These are phyloP conservation scores for Bryoglossum gracile DNA, from an alignment of 495 filamentous ascomycete genomes.

Conservation along the genomic window DNA sequence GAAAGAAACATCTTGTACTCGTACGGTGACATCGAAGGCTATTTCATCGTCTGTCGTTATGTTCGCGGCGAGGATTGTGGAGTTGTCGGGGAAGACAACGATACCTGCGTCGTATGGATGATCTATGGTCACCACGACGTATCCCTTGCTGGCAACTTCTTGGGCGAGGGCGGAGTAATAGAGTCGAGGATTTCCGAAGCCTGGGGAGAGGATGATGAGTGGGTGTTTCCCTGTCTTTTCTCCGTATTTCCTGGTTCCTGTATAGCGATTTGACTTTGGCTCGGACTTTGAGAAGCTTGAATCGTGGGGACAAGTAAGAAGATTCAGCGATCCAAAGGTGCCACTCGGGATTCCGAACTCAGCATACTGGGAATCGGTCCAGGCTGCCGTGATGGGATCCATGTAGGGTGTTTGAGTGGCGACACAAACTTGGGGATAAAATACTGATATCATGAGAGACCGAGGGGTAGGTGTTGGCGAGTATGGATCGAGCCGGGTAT, in stretches of 20 bases:
- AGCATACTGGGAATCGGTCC: constrained; percentile 1
- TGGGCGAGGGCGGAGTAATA: constrained; percentile 39
- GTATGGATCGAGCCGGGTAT: constrained; percentile 26
- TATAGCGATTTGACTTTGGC: no score
- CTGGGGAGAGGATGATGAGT: constrained; percentile 38
- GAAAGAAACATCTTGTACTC: constrained; percentile 32
- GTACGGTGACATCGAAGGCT: constrained; percentile 17
- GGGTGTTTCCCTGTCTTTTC: constrained; percentile 3
- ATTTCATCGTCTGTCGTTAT: constrained; percentile 5
- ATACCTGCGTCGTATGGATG: constrained; percentile 41
- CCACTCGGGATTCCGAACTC: constrained; percentile 7
- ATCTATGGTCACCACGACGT: constrained; percentile 41
- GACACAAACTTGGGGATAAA: constrained; percentile 20
- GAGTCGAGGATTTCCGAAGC: constrained; percentile 25
- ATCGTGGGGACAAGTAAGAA: constrained; percentile 4
- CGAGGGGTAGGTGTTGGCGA: constrained; percentile 26
- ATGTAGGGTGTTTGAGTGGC: constrained; percentile 18
- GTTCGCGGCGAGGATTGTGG: constrained; percentile 2
- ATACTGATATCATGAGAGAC: constrained; percentile 30
- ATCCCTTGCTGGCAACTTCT: constrained; percentile 42
- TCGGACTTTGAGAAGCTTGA: no score
- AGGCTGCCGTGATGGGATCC: constrained; percentile 11
- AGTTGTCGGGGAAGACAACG: constrained; percentile 40
- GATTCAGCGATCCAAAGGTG: constrained; percentile 6
- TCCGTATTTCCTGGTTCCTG: background rate